Evolutionary conservation across 73 alveolate genomes (phyloP).

Genomic region (Durusdinium trenchii): DNA sequence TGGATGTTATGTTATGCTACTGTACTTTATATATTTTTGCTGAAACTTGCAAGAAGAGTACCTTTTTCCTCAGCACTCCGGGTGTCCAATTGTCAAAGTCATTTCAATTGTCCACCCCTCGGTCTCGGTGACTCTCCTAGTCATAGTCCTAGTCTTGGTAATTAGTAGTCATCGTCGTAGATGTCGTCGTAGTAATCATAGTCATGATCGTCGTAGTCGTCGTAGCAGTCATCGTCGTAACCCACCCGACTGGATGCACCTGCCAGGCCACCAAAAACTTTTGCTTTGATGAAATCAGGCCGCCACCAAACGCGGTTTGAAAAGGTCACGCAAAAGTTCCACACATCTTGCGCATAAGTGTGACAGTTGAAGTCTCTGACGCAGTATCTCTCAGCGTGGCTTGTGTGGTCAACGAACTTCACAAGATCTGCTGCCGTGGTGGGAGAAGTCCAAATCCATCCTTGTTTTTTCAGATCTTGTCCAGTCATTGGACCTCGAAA

Average conservation of each 20-base stretch:
- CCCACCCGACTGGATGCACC: not conserved
- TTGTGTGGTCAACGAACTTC: not conserved
- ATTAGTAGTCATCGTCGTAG: not conserved
- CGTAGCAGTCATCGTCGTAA: not conserved
- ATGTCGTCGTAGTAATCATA: not conserved
- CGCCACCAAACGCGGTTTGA: slow-evolving; percentile 17
- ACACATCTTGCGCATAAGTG: slow-evolving; percentile 14
- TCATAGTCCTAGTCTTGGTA: no score
- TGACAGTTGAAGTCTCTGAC: slow-evolving; percentile 16
- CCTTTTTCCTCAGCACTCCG: no score
- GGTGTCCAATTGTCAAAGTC: no score
- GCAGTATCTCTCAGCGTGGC: not conserved
- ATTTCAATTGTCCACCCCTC: no score
- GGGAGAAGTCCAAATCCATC: slow-evolving; percentile 22
- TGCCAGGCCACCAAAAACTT: not conserved
- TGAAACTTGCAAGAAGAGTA: no score
- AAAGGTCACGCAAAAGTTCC: slow-evolving; percentile 20
- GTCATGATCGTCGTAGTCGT: no score
- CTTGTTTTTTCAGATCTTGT: not conserved
- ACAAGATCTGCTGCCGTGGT: not conserved
- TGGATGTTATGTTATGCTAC: no score
- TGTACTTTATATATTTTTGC: no score
- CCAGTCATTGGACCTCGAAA: slow-evolving; percentile 1
- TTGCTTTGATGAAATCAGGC: not conserved
- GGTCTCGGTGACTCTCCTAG: no score